Percentiles rank a stretch among this genome's conserved stretches.
phyloP scores from a whole-genome alignment of 805 yeast species.

The Candida takata region DNA sequence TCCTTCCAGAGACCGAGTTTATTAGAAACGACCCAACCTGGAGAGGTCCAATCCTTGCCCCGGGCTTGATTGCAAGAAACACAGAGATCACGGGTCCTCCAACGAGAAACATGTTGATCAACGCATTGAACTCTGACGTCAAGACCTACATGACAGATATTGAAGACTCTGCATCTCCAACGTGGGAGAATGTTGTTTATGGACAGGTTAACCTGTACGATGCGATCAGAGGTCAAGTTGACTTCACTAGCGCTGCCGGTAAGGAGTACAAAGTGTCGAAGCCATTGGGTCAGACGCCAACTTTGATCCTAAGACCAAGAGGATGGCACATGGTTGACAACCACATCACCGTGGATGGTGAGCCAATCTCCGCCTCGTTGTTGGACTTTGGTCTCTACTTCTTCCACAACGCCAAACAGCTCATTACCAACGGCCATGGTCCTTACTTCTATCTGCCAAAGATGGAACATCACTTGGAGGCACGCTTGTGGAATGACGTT shows the following conservation, averaged over 20 bases:
- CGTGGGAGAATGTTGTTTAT: constrained; percentile 72
- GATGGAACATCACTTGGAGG: constrained; percentile 83
- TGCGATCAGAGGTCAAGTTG: constrained; percentile 61
- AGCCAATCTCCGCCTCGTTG: constrained; percentile 73
- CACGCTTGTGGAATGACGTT: constrained; percentile 76
- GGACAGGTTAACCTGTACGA: constrained; percentile 77
- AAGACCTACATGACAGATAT: constrained; percentile 83
- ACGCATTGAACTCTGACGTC: constrained; percentile 72
- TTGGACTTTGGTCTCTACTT: constrained; percentile 77
- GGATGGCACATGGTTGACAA: constrained; percentile 82
- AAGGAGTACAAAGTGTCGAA: constrained; percentile 26
- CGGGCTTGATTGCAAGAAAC: constrained; percentile 66
- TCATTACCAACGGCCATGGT: constrained; percentile 61
- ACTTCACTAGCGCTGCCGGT: constrained; percentile 31
- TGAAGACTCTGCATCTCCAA: constrained; percentile 81
- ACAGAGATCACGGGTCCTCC: constrained; percentile 86
- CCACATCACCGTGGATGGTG: constrained; percentile 64
- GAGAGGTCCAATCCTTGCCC: constrained; percentile 69
- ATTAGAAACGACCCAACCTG: constrained; percentile 70
- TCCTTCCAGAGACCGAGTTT: constrained; percentile 55
- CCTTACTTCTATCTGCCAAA: constrained; percentile 81
- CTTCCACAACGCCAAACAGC: constrained; percentile 63
- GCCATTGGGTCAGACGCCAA: constrained; percentile 52
- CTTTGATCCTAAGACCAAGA: constrained; percentile 78
- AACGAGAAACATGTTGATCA: constrained; percentile 68